These are phyloP conservation scores for Vicia sativa DNA, from an alignment of 306 rosid species.

Conservation along the genomic window DNA sequence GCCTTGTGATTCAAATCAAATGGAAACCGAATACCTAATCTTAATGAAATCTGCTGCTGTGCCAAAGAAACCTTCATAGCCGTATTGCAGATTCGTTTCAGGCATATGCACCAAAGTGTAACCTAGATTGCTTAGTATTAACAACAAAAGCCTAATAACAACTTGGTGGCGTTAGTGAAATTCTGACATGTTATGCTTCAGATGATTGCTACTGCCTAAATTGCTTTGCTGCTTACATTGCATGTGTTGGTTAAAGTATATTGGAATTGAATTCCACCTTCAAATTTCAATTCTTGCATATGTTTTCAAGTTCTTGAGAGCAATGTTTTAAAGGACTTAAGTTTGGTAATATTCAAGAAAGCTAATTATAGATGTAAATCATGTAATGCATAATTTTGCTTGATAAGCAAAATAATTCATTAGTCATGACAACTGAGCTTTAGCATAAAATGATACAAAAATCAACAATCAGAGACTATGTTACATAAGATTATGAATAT, in stretches of 20 bases:
- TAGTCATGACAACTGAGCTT: background rate
- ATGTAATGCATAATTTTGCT: background rate
- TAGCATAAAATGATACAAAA: conserved; percentile 6
- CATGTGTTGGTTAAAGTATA: conserved; percentile 7
- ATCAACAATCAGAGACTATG: background rate
- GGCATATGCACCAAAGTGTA: background rate
- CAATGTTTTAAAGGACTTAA: background rate
- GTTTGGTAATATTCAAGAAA: background rate
- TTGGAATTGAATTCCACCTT: background rate
- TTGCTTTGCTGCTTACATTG: background rate
- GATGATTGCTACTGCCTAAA: background rate
- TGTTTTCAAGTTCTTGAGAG: conserved; percentile 1
- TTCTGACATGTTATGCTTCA: conserved; percentile 16
- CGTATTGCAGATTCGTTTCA: background rate
- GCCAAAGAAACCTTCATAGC: background rate
- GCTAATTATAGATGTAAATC: background rate
- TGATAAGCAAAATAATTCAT: conserved; percentile 7
- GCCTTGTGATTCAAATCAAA: conserved; percentile 6
- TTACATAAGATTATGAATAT: background rate
- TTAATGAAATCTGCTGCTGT: background rate
- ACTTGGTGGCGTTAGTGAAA: background rate
- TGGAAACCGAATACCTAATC: background rate
- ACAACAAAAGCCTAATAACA: conserved; percentile 4
- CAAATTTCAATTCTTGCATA: conserved; percentile 17
- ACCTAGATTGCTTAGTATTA: background rate